These are phyloP conservation scores for Annulohypoxylon moriforme DNA, from an alignment of 495 filamentous ascomycete genomes.

Conservation along the genomic window DNA sequence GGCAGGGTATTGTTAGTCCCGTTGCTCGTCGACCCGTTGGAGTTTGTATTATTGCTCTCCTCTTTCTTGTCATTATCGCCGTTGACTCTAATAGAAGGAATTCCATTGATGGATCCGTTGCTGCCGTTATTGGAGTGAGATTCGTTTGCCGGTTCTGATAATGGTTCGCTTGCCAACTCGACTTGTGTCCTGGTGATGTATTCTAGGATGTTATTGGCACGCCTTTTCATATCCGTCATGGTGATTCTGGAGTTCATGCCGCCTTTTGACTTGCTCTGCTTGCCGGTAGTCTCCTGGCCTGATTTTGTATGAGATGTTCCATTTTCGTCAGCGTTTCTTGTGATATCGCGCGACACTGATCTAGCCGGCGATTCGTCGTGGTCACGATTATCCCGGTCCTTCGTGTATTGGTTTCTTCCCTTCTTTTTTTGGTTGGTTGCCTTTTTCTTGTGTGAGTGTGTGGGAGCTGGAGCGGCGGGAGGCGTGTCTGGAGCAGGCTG, in stretches of 20 bases:
- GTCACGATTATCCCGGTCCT: conserved; percentile 71
- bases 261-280: conserved; percentile 53
- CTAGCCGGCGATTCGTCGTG: conserved; percentile 74
- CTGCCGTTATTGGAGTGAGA: conserved; percentile 29
- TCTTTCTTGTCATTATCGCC: conserved; percentile 43
- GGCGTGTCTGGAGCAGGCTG: conserved; percentile 67
- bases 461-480: conserved; percentile 56
- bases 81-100: conserved; percentile 52
- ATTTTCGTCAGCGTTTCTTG: conserved; percentile 53
- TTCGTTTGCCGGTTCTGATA: conserved; percentile 34
- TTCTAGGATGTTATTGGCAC: conserved; percentile 84
- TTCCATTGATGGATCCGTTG: conserved; percentile 16
- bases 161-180: conserved; percentile 74
- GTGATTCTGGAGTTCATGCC: conserved; percentile 73
- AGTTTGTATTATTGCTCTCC: conserved; percentile 9
- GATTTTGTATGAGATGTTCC: conserved; percentile 44
- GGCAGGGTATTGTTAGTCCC: conserved; percentile 39
- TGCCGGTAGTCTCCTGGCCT: conserved; percentile 45
- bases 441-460: conserved; percentile 71
- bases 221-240: conserved; percentile 91
- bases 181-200: conserved; percentile 92
- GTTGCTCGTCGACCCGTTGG: conserved; percentile 24
- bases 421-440: conserved; percentile 72
- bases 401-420: conserved; percentile 89
- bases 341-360: conserved; percentile 73